These are phyloP conservation scores for Tricharina praecox DNA, from an alignment of 495 filamentous ascomycete genomes.

Conservation along the genomic window DNA sequence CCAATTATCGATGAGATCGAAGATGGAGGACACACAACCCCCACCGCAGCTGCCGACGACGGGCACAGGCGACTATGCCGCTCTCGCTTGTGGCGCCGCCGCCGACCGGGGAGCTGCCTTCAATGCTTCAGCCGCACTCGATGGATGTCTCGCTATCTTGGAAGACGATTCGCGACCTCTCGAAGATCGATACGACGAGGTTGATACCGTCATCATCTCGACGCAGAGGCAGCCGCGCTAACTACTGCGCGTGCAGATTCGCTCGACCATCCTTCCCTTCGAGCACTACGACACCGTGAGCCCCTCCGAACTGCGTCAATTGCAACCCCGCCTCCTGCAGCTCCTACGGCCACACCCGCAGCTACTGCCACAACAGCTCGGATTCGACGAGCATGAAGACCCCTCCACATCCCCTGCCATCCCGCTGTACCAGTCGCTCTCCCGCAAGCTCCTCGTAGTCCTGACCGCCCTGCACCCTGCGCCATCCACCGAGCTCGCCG, in stretches of 20 bases:
- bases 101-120: background rate
- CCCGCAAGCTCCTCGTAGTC: background rate
- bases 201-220: background rate
- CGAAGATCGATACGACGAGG: background rate
- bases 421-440: background rate
- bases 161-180: background rate
- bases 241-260: slow-evolving; percentile 2
- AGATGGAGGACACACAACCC: too few species aligned
- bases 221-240: too few species aligned
- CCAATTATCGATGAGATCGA: slow-evolving; percentile 6
- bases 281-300: background rate
- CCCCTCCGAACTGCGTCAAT: background rate
- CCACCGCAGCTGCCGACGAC: too few species aligned
- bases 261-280: background rate
- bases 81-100: background rate
- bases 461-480: background rate
- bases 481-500: background rate
- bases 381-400: slow-evolving; percentile 9
- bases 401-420: slow-evolving; percentile 3
- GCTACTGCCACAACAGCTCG: slow-evolving; percentile 11
- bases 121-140: slow-evolving; percentile 4
- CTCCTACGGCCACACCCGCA: slow-evolving; percentile 7
- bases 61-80: background rate
- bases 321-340: background rate
- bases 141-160: background rate